Conservation (phyloP, 2,329 filamentous ascomycete species). For the Metarhizium anisopliae region DNA sequence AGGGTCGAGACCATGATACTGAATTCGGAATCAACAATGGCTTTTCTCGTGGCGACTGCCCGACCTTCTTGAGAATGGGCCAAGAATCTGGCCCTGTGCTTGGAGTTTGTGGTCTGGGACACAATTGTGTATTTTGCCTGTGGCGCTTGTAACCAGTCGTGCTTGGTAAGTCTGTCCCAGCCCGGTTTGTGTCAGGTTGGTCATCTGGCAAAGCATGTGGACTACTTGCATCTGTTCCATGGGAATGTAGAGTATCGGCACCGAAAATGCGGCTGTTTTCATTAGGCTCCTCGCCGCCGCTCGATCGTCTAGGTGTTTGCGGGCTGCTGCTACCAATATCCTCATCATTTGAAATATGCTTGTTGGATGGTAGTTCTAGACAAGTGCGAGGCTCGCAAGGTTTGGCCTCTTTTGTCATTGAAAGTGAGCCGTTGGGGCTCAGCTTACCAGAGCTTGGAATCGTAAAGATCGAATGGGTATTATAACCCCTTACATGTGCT, state of each 20-base stretch:
- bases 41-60: background rate
- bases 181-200: background rate
- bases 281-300: background rate
- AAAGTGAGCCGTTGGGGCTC: background rate
- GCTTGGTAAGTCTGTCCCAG: constrained; percentile 6
- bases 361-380: background rate
- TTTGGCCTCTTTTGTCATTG: background rate
- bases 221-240: background rate
- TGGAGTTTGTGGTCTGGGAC: background rate
- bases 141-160: constrained; percentile 7
- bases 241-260: background rate
- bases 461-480: background rate
- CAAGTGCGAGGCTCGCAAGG: background rate
- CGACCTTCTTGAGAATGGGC: constrained; percentile 8
- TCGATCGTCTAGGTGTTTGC: background rate
- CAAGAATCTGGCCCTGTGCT: constrained; percentile 7
- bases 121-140: constrained; percentile 8
- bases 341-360: background rate
- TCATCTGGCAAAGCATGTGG: background rate
- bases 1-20: constrained; percentile 3
- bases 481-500: background rate
- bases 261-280: background rate
- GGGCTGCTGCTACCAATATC: background rate
- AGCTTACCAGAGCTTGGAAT: background rate
- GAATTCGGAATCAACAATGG: background rate